Evolutionary conservation across 495 filamentous ascomycete species (phyloP).

Genomic region (Bathelium albidoporum): DNA sequence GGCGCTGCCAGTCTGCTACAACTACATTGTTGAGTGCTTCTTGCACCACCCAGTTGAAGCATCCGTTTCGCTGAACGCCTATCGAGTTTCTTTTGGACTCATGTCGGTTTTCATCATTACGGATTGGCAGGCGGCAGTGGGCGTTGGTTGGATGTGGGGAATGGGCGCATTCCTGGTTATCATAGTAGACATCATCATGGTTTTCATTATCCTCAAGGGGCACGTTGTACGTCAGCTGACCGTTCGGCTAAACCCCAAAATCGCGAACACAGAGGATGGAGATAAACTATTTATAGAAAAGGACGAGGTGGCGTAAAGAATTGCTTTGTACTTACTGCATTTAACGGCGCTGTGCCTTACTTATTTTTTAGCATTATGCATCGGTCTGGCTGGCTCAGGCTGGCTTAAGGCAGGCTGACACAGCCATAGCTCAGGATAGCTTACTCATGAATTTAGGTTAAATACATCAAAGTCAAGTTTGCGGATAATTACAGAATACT

Average conservation of each 20-base stretch:
- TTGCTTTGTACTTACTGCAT: background rate
- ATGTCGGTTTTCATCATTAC: slow-evolving; percentile 1
- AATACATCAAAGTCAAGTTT: background rate
- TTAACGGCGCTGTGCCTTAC: background rate
- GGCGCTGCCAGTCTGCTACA: slow-evolving; percentile 7
- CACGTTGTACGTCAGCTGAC: slow-evolving; percentile 3
- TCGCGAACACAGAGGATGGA: slow-evolving; percentile 5
- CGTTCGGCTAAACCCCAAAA: slow-evolving; percentile 3
- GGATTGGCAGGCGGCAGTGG: background rate
- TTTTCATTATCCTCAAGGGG: slow-evolving; percentile 4
- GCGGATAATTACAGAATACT: background rate
- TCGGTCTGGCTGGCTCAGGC: background rate
- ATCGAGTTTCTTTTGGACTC: slow-evolving; percentile 5
- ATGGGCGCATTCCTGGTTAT: slow-evolving; percentile 6
- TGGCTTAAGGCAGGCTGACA: too few relatives aligned
- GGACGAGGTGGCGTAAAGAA: background rate
- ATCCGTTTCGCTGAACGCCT: background rate
- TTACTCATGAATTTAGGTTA: background rate
- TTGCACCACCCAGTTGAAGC: background rate
- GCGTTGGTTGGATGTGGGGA: slow-evolving; percentile 5
- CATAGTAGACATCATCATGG: slow-evolving; percentile 5
- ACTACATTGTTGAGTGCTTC: slow-evolving; percentile 10
- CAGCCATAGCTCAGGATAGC: background rate
- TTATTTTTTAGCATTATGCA: background rate
- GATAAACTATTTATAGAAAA: background rate